These are phyloP conservation scores for Nitzschia sp. DNA, from an alignment of 108 stramenopile species.

Conservation along the genomic window DNA sequence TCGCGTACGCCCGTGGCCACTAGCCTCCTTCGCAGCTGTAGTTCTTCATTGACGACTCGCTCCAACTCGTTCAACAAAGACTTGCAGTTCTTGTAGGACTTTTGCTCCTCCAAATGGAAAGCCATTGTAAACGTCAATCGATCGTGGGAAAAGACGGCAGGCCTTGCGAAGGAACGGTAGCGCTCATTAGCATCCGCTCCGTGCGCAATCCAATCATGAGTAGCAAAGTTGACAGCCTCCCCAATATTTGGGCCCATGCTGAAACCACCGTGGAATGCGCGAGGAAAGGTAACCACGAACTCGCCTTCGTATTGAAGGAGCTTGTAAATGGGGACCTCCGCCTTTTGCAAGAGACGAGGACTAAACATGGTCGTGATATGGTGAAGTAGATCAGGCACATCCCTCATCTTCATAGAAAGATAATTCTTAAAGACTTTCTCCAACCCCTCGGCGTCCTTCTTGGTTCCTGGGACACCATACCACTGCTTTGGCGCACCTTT, in stretches of 20 bases:
- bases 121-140: constrained; percentile 90
- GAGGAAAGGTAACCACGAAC: constrained; percentile 97
- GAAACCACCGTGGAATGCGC: constrained; percentile 97
- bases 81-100: constrained; percentile 57
- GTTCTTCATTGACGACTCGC: constrained; percentile 76
- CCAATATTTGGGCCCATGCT: constrained; percentile 94
- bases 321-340: constrained; percentile 89
- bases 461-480: constrained; percentile 93
- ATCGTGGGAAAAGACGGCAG: constrained; percentile 92
- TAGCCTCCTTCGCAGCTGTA: constrained; percentile 56
- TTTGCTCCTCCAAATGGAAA: constrained; percentile 72
- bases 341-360: constrained; percentile 79
- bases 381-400: constrained; percentile 90
- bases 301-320: constrained; percentile 90
- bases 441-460: constrained; percentile 76
- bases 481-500: constrained; percentile 96
- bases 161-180: constrained; percentile 86
- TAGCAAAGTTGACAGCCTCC: constrained; percentile 94
- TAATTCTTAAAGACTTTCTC: constrained; percentile 88
- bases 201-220: constrained; percentile 93
- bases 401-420: constrained; percentile 91
- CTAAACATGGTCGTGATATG: constrained; percentile 96
- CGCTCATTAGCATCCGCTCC: constrained; percentile 91
- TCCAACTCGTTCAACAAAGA: constrained; percentile 65
- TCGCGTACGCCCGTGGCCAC: constrained; percentile 76